Evolutionary conservation across 345 rosid species (phyloP).

Genomic region (Turritis glabra): DNA sequence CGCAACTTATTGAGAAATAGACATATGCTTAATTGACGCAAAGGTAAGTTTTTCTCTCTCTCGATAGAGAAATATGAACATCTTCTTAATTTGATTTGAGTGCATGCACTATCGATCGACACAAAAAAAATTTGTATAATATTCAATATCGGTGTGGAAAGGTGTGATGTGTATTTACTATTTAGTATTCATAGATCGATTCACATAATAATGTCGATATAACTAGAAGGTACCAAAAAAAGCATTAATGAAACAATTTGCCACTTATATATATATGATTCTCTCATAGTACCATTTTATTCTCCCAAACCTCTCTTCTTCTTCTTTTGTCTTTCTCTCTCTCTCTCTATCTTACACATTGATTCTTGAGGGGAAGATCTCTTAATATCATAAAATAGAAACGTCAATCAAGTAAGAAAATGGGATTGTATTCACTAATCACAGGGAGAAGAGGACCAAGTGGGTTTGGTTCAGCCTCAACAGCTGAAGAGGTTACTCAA

Average conservation of each 20-base stretch:
- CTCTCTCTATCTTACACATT: background rate
- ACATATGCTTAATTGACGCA: background rate
- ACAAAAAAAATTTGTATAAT: background rate
- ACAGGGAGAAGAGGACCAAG: slow-evolving; percentile 80
- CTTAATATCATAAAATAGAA: background rate
- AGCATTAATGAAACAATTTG: background rate
- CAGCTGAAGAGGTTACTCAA: slow-evolving; percentile 77
- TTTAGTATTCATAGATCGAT: slow-evolving; percentile 13
- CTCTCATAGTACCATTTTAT: slow-evolving; percentile 13
- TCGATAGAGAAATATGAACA: background rate
- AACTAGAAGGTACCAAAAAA: slow-evolving; percentile 22
- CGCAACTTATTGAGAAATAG: background rate
- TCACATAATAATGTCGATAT: slow-evolving; percentile 23
- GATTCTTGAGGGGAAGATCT: background rate
- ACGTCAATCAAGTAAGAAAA: slow-evolving; percentile 5
- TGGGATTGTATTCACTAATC: slow-evolving; percentile 60
- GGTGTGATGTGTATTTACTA: slow-evolving; percentile 19
- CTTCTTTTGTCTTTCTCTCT: background rate
- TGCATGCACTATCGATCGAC: background rate
- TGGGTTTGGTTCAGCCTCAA: slow-evolving; percentile 91
- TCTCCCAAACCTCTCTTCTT: slow-evolving; percentile 8
- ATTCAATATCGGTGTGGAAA: background rate
- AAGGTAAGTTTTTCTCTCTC: background rate
- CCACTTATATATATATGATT: slow-evolving; percentile 33
- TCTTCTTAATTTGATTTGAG: background rate